Percentiles rank a stretch among this genome's conserved stretches.
Conservation (phyloP, 208 protist genomes). For the Endotrypanum monterogeii region DNA sequence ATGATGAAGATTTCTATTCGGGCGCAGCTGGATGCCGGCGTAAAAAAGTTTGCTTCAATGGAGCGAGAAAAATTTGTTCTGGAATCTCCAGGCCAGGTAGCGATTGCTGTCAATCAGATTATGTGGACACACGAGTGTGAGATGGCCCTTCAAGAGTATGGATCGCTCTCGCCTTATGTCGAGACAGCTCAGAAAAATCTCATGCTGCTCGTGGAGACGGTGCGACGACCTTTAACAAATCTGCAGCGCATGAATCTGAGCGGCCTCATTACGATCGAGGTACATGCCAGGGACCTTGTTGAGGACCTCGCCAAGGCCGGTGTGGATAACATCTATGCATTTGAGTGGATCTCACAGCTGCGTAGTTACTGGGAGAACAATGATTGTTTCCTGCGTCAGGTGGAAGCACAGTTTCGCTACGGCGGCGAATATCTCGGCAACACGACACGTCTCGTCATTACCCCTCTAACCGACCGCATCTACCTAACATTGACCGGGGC, state of each 20-base stretch:
- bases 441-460: constrained; percentile 96
- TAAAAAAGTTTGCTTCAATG: constrained; percentile 80
- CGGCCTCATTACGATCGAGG: constrained; percentile 96
- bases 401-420: constrained; percentile 94
- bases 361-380: constrained; percentile 97
- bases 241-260: constrained; percentile 94
- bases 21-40: constrained; percentile 77
- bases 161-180: constrained; percentile 83
- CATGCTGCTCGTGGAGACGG: constrained; percentile 89
- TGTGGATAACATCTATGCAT: constrained; percentile 87
- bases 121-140: constrained; percentile 96
- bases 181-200: constrained; percentile 85
- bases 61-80: constrained; percentile 81
- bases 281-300: constrained; percentile 96
- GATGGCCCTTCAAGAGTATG: constrained; percentile 73
- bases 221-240: constrained; percentile 84
- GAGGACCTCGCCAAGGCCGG: constrained; percentile 85
- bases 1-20: constrained; percentile 95
- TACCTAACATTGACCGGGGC: constrained; percentile 96
- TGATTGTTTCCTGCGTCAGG: constrained; percentile 90
- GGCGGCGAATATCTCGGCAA: constrained; percentile 97
- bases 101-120: constrained; percentile 93
- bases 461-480: constrained; percentile 96
- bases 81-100: constrained; percentile 85
- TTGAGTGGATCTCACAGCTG: constrained; percentile 97